Conservation (phyloP, 805 yeast genomes). For the Candida nanaspora region DNA sequence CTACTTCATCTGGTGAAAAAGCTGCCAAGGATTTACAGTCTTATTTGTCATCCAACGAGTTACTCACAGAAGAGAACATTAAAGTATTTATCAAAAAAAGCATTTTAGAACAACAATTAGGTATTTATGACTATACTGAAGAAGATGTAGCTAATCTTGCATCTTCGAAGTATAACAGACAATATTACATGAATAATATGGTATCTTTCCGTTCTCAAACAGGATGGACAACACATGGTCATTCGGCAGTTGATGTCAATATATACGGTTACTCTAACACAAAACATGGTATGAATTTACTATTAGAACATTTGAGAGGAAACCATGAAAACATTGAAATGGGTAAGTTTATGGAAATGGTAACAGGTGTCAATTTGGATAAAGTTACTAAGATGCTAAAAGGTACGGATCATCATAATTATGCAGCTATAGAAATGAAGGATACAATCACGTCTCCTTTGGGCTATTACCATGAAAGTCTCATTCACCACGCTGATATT, state of each 20-base stretch:
- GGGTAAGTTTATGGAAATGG: slow-evolving; percentile 62
- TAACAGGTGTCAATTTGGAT: slow-evolving; percentile 40
- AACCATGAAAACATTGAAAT: slow-evolving; percentile 84
- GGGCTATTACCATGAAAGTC: neutral
- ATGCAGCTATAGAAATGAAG: neutral
- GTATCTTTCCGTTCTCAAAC: slow-evolving; percentile 77
- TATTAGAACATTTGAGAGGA: slow-evolving; percentile 53
- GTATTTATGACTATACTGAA: slow-evolving; percentile 48
- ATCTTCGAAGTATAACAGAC: slow-evolving; percentile 17
- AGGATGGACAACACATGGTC: slow-evolving; percentile 98
- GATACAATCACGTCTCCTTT: too few relatives aligned
- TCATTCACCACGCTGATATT: neutral
- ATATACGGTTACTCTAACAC: slow-evolving; percentile 74
- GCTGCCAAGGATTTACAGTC: slow-evolving; percentile 5
- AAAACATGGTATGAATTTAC: slow-evolving; percentile 30
- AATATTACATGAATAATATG: slow-evolving; percentile 55
- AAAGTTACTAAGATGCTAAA: slow-evolving; percentile 42
- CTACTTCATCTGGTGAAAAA: slow-evolving; percentile 73
- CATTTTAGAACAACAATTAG: slow-evolving; percentile 57
- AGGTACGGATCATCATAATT: slow-evolving; percentile 24
- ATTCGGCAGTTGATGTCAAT: slow-evolving; percentile 92
- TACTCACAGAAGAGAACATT: slow-evolving; percentile 19
- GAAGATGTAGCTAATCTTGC: slow-evolving; percentile 46
- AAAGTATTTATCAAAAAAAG: slow-evolving; percentile 42
- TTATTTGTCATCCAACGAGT: neutral